These are phyloP conservation scores for Santalum album DNA, from an alignment of 164 flowering plant species.

Conservation along the genomic window DNA sequence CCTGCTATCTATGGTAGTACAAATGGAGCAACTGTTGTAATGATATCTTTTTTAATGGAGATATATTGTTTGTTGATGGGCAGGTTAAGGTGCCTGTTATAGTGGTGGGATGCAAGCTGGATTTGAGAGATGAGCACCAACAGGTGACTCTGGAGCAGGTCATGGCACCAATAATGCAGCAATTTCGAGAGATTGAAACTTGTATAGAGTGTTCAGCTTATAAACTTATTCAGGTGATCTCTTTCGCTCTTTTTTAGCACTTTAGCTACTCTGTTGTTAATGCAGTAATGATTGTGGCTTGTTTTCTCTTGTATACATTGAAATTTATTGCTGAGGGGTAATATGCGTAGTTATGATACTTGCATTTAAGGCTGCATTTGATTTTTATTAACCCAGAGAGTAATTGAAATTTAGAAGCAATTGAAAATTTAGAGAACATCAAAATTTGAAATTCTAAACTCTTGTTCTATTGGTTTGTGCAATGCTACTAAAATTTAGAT, in stretches of 20 bases:
- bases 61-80: neutral
- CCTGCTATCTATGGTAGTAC: neutral
- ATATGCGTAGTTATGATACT: too few species aligned
- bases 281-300: too few species aligned
- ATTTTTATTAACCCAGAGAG: too few species aligned
- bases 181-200: slow-evolving; percentile 7
- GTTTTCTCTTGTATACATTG: too few species aligned
- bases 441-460: too few species aligned
- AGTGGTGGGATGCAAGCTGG: slow-evolving; percentile 30
- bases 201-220: slow-evolving; percentile 5
- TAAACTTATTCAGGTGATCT: slow-evolving; percentile 4
- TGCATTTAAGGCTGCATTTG: too few species aligned
- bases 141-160: slow-evolving; percentile 7
- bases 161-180: slow-evolving; percentile 6
- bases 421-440: too few species aligned
- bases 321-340: too few species aligned
- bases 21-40: neutral
- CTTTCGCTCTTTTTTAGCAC: neutral
- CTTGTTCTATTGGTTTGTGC: too few species aligned
- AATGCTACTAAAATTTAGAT: too few species aligned
- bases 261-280: too few species aligned
- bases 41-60: neutral
- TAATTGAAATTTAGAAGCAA: too few species aligned
- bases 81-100: slow-evolving; percentile 50
- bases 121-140: slow-evolving; percentile 4